Base-by-base conservation (phyloP, 2,329 filamentous ascomycete genomes). In the Phoma sp. region DNA sequence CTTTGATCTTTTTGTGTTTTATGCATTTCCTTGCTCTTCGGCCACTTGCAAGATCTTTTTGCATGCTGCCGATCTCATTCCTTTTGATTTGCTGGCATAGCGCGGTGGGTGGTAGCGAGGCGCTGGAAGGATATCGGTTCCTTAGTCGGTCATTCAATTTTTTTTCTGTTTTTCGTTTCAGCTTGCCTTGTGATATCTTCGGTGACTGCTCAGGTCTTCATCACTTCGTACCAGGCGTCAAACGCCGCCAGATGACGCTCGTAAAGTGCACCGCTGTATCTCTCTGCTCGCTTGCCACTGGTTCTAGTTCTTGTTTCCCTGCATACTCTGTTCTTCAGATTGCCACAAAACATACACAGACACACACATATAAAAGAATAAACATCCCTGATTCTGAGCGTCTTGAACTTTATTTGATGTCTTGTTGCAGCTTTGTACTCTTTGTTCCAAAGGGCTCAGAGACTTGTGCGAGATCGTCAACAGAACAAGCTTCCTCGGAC, bases 21-120 rank as follows among this genome's bases (percentile, higher is more conserved):
- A 18, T 54, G 41, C 42, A 42, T 40, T 47, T 46, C 37, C 13
- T 25, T 36, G n/a, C 30, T 14, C 33, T 45, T 40, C 40, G 41
- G 29, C 10, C 45, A 50, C 10, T 24, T 55, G 52, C 46, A 45
- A 41, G 35, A 44, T 43, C 52, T 40, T 37, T 52, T 13, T 55
- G 52, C 46, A 50, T 41, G 37, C 37, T 44, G 41, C 22, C 52
- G 46, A 50, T 23, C 10, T 55, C 46, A 25, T 55, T 55, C 52
- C 41, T 50, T 54, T 30, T 37, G 37, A 42, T 52, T 50, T 55
- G 52, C 52, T 50, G 52, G 52, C 52, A 55, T 55, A 55, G 52
- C 52, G 52, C 52, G 52, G 52, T 50, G 52, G 52, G 52, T 46
- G 52, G 52, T 55, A 55, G 52, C 52, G 46, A 55, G 52, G 52